These are phyloP conservation scores for Beta vulgaris DNA, from an alignment of 148 eudicot species.

Conservation along the genomic window DNA sequence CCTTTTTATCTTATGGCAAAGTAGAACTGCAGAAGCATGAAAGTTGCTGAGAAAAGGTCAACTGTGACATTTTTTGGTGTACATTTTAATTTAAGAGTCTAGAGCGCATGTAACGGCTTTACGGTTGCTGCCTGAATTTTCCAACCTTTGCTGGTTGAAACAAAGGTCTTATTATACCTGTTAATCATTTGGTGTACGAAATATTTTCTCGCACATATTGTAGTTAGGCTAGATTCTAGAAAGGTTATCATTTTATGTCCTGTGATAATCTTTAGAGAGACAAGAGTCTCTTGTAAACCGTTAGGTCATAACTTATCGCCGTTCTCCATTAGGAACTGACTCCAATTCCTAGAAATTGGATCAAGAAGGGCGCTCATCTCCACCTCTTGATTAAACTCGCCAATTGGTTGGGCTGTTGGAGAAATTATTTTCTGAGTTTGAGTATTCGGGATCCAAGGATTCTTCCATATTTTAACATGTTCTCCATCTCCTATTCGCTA, in stretches of 20 bases:
- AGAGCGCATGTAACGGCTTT: neutral
- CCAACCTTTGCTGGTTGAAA: neutral
- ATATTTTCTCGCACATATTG: neutral
- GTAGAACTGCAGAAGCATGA: neutral
- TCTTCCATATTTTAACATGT: no score
- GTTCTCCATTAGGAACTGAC: neutral
- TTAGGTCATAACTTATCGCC: neutral
- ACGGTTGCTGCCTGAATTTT: neutral
- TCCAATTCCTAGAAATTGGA: no score
- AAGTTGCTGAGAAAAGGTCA: neutral
- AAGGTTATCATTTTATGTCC: neutral
- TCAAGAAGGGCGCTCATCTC: no score
- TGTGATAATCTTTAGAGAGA: neutral
- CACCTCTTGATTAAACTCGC: no score
- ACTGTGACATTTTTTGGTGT: neutral
- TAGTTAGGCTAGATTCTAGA: no score
- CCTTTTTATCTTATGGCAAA: neutral
- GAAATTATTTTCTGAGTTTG: no score
- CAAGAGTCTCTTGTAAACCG: neutral
- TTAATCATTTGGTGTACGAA: neutral
- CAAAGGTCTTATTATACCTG: neutral
- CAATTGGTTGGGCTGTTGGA: no score
- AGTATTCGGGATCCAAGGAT: no score
- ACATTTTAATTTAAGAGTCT: neutral
- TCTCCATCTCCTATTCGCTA: no score